phyloP scores from a whole-genome alignment of 352 stramenopile species.

The Lagenidium giganteum region DNA sequence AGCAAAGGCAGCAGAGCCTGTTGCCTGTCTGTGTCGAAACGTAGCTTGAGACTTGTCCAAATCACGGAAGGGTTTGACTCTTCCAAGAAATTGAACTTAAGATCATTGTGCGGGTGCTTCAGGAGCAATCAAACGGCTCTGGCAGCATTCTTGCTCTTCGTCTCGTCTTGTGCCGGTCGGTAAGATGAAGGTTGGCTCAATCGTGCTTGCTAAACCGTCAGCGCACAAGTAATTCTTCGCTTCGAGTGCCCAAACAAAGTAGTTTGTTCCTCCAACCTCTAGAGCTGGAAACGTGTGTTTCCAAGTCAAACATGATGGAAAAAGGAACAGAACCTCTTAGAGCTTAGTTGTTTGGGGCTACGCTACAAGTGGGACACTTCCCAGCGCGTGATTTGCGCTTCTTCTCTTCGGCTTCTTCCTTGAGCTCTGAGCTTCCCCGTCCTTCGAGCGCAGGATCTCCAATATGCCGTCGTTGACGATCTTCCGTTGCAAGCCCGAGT shows the following conservation, averaged over 20 bases:
- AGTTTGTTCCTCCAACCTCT: constrained; percentile 7
- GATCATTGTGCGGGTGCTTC: constrained; percentile 2
- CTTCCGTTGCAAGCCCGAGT: constrained; percentile 4
- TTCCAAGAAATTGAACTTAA: constrained; percentile 13
- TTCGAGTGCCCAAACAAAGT: constrained; percentile 17
- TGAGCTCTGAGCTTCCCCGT: too few species aligned
- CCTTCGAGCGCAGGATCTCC: too few species aligned
- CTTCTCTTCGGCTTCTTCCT: too few species aligned
- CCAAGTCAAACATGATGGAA: constrained; percentile 5
- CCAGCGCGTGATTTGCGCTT: too few species aligned
- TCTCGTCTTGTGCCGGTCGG: constrained; percentile 1
- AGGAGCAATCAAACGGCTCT: constrained; percentile 5
- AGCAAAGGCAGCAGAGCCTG: constrained; percentile 7
- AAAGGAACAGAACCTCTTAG: background rate
- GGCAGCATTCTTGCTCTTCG: background rate
- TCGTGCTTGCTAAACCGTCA: constrained; percentile 1
- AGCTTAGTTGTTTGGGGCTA: too few species aligned
- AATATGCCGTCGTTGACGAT: background rate
- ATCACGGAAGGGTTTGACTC: constrained; percentile 6
- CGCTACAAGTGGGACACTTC: too few species aligned
- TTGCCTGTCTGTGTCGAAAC: constrained; percentile 7
- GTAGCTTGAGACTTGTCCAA: constrained; percentile 4
- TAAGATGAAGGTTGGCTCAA: constrained; percentile 3
- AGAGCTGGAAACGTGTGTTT: constrained; percentile 11
- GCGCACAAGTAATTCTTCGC: constrained; percentile 10